These are phyloP conservation scores for Trichoderma sp. DNA, from an alignment of 2,329 filamentous ascomycete species.

Conservation along the genomic window DNA sequence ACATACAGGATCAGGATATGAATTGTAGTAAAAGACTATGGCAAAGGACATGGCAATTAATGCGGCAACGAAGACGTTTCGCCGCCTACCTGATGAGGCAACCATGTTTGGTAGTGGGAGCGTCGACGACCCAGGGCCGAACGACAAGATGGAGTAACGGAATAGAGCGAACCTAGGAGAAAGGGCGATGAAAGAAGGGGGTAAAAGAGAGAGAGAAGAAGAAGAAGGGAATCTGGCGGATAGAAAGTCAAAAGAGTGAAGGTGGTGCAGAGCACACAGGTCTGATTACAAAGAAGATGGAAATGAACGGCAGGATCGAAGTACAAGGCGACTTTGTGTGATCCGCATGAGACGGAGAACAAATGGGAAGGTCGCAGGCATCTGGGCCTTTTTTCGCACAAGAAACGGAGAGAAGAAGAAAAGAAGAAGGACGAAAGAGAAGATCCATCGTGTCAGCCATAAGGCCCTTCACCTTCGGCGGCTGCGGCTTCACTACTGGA, in stretches of 20 bases:
- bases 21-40: constrained; percentile 21
- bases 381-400: background rate
- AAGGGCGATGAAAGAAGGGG: background rate
- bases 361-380: constrained; percentile 13
- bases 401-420: background rate
- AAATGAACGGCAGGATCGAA: constrained; percentile 13
- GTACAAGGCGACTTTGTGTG: background rate
- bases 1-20: constrained; percentile 27
- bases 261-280: constrained; percentile 3
- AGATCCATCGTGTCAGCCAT: background rate
- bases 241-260: background rate
- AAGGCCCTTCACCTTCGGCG: constrained; percentile 2
- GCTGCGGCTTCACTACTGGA: background rate
- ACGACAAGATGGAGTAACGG: background rate
- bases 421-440: background rate
- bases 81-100: constrained; percentile 15
- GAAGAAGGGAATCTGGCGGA: background rate
- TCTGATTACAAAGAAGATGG: background rate
- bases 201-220: background rate
- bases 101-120: constrained; percentile 6
- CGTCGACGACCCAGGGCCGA: background rate
- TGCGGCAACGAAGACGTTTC: constrained; percentile 20
- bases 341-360: constrained; percentile 2
- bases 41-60: constrained; percentile 14
- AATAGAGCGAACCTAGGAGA: background rate